These are phyloP conservation scores for Neurospora sp. DNA, from an alignment of 495 filamentous ascomycete genomes.

Conservation along the genomic window DNA sequence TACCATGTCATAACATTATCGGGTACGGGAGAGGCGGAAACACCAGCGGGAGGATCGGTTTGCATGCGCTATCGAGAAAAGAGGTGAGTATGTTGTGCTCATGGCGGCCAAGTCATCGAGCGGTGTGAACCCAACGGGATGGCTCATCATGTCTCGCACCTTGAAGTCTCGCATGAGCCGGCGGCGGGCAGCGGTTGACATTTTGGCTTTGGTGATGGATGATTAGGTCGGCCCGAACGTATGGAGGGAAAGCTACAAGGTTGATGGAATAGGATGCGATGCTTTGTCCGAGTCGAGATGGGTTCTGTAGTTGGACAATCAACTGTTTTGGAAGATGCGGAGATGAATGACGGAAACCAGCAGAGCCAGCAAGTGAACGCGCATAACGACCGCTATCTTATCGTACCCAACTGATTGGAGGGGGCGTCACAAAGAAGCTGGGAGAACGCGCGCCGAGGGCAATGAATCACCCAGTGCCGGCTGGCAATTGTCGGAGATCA, in stretches of 20 bases:
- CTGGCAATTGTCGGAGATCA: not conserved
- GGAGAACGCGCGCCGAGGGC: not conserved
- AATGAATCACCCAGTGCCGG: not conserved
- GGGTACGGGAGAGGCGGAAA: constrained; percentile 90
- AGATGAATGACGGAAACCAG: not conserved
- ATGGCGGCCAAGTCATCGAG: not conserved
- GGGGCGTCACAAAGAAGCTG: not conserved
- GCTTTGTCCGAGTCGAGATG: not conserved
- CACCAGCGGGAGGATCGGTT: constrained; percentile 93
- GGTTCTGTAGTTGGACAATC: not conserved
- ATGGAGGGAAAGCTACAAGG: not conserved
- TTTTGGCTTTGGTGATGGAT: constrained; percentile 26
- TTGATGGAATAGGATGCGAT: not conserved
- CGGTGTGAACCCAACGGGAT: not conserved
- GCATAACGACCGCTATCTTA: not conserved
- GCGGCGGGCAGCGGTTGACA: constrained; percentile 90
- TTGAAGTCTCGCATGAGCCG: constrained; percentile 98
- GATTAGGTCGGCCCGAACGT: not conserved
- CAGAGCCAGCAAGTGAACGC: not conserved
- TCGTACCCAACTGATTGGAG: not conserved
- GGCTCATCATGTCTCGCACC: constrained; percentile 43
- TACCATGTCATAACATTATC: constrained; percentile 99
- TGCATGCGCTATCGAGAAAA: constrained; percentile 74
- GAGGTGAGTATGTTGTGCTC: constrained; percentile 10
- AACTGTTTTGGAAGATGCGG: not conserved